Percentiles rank a stretch among this genome's conserved stretches.
These are phyloP conservation scores for Daedalea quercina DNA, from an alignment of 768 basidiomycete species.

Conservation along the genomic window DNA sequence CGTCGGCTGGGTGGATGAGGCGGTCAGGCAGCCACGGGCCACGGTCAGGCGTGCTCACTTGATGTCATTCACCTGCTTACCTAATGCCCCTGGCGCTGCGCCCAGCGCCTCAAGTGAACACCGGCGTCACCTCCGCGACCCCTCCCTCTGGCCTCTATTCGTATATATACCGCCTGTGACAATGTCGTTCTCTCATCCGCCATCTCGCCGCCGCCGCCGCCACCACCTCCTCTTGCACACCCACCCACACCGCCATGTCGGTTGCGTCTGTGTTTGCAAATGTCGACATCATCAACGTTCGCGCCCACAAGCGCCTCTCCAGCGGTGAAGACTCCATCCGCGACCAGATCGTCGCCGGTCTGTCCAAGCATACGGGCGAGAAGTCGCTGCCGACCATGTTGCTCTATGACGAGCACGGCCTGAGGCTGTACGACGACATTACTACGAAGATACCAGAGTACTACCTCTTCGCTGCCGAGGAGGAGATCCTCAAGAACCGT, in stretches of 20 bases:
- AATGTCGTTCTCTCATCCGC: background rate
- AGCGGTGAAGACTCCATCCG: conserved; percentile 23
- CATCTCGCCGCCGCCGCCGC: background rate
- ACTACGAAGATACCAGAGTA: conserved; percentile 78
- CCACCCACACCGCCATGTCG: background rate
- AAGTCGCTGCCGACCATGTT: conserved; percentile 76
- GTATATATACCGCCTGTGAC: background rate
- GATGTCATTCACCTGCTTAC: background rate
- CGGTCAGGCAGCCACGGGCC: no score
- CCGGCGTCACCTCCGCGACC: background rate
- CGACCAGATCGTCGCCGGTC: conserved; percentile 46
- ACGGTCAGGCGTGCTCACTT: background rate
- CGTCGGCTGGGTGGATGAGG: no score
- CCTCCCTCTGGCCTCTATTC: background rate
- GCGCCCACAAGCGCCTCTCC: conserved; percentile 4
- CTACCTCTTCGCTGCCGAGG: conserved; percentile 86
- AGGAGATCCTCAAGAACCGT: conserved; percentile 70
- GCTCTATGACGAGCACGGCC: conserved; percentile 81
- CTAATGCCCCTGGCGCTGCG: background rate
- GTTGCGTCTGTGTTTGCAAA: background rate
- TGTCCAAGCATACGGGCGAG: conserved; percentile 44
- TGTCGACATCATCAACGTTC: conserved; percentile 21
- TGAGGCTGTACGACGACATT: conserved; percentile 82
- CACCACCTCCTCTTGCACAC: background rate
- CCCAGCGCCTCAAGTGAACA: background rate